Conservation (phyloP, 352 stramenopile species). For the Elongisporangium undulatum region DNA sequence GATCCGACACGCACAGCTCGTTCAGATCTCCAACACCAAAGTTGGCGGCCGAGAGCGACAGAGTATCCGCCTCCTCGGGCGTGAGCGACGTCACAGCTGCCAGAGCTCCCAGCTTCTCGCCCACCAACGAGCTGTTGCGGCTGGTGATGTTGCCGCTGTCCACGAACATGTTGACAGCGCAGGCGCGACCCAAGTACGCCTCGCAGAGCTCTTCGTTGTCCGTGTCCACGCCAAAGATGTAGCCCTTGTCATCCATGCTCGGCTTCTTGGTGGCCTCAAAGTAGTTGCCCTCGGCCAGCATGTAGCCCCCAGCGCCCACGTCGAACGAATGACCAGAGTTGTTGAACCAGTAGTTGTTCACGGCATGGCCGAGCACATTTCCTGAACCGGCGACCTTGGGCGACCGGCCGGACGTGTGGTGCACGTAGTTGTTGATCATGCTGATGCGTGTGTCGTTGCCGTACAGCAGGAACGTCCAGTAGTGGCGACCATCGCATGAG, state of each 20-base stretch:
- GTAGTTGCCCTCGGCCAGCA: not conserved
- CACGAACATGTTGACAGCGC: slow-evolving; percentile 13
- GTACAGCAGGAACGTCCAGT: slow-evolving; percentile 31
- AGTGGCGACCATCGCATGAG: slow-evolving; percentile 41
- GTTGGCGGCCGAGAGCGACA: not conserved
- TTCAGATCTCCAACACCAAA: slow-evolving; percentile 1
- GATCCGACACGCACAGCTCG: too few species aligned
- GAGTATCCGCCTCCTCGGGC: not conserved
- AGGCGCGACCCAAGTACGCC: slow-evolving; percentile 11
- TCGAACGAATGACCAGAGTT: slow-evolving; percentile 35
- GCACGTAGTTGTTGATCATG: slow-evolving; percentile 32
- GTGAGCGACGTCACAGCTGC: not conserved
- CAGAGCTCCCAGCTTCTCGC: not conserved
- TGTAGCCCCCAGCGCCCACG: slow-evolving; percentile 2
- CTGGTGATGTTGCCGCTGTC: slow-evolving; percentile 9
- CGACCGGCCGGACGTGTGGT: slow-evolving; percentile 25
- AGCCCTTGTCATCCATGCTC: not conserved
- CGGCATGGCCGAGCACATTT: slow-evolving; percentile 25
- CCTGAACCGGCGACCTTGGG: slow-evolving; percentile 18
- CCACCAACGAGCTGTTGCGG: not conserved
- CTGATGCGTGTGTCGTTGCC: slow-evolving; percentile 14
- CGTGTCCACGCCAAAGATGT: not conserved
- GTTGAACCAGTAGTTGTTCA: slow-evolving; percentile 39
- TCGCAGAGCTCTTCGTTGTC: slow-evolving; percentile 8
- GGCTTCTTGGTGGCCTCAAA: not conserved